Evolutionary conservation across 2,329 filamentous ascomycete genomes (phyloP), one percentile per base, ranked within the genome.

Genomic region (Colletotrichum karsti): DNA sequence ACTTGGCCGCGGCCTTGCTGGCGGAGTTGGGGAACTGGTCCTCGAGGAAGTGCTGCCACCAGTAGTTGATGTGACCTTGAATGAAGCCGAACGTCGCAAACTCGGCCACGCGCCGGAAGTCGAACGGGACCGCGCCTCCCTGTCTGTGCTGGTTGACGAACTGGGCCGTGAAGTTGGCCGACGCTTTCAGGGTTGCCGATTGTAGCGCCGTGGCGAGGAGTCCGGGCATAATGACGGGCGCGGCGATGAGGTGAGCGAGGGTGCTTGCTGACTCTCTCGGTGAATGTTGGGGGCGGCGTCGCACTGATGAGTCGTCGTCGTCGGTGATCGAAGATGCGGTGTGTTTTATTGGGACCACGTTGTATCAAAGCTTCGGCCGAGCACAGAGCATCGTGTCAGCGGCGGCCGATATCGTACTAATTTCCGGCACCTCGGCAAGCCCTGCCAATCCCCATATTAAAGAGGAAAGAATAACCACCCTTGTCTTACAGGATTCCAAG

Each of bases 51-150:
- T 75, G 77, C 59, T 80, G 78, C 56, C 78, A 74, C 56, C 77
- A 67, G 73, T 79, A 79, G 69, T 77, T 76, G 70, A 80, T 72
- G 69, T 79, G 77, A 1, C 77, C 79, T 18, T 77, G 76, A 61
- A 79, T 42, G 53, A 76, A 73, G 20, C 78, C 78, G 59, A 78
- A 80, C 41, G 78, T 53, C 26, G 77, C 78, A 58, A 80, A 80
- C 71, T 80, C 78, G 33, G 74, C 41, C 20, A 80, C 74, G 69
- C 79, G 78, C 69, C 78, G 78, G 58, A 61, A 62, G 71, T 80
- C 78, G 39, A 69, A 50, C 65, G 65, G 60, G 20, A 54, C 33
- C 37, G 28, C 28, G 44, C 51, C 61, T 37, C 5, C 39, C 24
- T 44, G 60, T 15, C 65, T 22, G 54, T 65, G 65, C 65, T 68